Conservation (phyloP, 331 rosid species). For the Quercus lobata region DNA sequence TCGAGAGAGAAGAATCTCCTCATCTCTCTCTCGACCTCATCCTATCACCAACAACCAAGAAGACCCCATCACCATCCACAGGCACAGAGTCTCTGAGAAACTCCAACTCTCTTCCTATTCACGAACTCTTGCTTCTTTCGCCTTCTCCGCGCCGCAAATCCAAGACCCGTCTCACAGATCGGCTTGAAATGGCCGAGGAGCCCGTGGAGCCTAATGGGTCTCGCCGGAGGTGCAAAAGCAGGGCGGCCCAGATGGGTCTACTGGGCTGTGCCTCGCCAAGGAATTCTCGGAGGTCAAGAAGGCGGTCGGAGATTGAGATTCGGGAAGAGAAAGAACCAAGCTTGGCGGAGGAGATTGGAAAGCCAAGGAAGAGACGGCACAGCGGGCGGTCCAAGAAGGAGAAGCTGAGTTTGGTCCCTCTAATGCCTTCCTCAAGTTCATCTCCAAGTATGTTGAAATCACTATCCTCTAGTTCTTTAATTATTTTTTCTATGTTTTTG, state of each 20-base stretch:
- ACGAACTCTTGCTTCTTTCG: conserved; percentile 40
- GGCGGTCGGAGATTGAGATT: conserved; percentile 45
- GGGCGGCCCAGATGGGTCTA: conserved; percentile 29
- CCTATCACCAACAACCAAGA: conserved; percentile 11
- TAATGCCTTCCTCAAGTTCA: conserved; percentile 37
- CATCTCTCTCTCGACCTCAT: conserved; percentile 26
- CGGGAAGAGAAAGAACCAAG: conserved; percentile 55
- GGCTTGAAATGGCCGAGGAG: conserved; percentile 52
- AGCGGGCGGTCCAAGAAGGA: conserved; percentile 60
- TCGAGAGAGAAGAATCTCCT: conserved; percentile 16
- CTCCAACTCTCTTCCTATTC: conserved; percentile 31
- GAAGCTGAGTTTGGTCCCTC: conserved; percentile 43
- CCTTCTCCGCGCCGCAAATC: conserved; percentile 48
- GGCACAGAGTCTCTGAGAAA: conserved; percentile 15
- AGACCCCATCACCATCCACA: conserved; percentile 13
- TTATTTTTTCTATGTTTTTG: background rate
- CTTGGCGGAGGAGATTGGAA: conserved; percentile 47
- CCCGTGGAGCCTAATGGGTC: conserved; percentile 30
- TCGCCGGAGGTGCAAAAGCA: conserved; percentile 43
- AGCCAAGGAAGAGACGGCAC: conserved; percentile 46
- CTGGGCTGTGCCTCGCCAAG: conserved; percentile 69
- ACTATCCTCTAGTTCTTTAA: background rate
- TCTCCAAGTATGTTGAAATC: conserved; percentile 40
- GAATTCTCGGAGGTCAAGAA: conserved; percentile 49
- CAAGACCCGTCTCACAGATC: conserved; percentile 47